phyloP scores from a whole-genome alignment of 352 stramenopile genomes.

The Pythium folliculosum region DNA sequence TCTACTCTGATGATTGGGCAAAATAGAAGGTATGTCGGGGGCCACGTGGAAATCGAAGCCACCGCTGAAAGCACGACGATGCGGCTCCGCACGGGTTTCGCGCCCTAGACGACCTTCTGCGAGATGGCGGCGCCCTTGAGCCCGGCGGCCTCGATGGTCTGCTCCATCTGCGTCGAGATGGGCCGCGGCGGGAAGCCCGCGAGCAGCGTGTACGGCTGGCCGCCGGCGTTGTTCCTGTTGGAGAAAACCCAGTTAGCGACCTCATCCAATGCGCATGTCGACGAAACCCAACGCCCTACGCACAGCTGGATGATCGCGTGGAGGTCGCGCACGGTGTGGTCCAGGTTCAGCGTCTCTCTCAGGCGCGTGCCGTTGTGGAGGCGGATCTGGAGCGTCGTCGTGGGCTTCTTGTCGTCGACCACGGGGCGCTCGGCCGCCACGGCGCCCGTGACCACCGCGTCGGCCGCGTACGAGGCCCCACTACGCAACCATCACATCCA shows the following conservation, averaged over 20 bases:
- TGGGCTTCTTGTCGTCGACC: slow-evolving; percentile 85
- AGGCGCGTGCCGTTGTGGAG: slow-evolving; percentile 83
- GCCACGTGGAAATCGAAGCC: no score
- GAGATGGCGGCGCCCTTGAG: slow-evolving; percentile 92
- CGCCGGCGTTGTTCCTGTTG: slow-evolving; percentile 65
- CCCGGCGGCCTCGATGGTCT: slow-evolving; percentile 90
- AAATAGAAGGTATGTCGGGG: no score
- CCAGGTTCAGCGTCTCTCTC: slow-evolving; percentile 84
- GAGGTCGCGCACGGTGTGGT: slow-evolving; percentile 87
- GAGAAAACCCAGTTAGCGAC: not conserved
- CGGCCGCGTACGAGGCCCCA: slow-evolving; percentile 44
- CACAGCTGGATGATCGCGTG: slow-evolving; percentile 87
- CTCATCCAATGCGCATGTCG: no score
- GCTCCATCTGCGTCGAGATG: slow-evolving; percentile 78
- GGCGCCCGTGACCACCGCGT: slow-evolving; percentile 47
- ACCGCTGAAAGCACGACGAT: no score
- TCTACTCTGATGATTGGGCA: not conserved
- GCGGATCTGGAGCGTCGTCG: slow-evolving; percentile 88
- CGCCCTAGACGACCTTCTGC: slow-evolving; percentile 92
- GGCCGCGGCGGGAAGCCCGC: slow-evolving; percentile 91
- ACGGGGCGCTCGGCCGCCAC: slow-evolving; percentile 51
- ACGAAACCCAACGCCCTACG: slow-evolving; percentile 19
- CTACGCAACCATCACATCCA: slow-evolving; percentile 3
- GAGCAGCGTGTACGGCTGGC: slow-evolving; percentile 88
- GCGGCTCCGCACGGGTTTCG: no score